A percentile compares a stretch with the other conserved stretches of the same genome.
Conservation (phyloP, 1,284 basidiomycete genomes). For the Papiliotrema fonsecae region DNA sequence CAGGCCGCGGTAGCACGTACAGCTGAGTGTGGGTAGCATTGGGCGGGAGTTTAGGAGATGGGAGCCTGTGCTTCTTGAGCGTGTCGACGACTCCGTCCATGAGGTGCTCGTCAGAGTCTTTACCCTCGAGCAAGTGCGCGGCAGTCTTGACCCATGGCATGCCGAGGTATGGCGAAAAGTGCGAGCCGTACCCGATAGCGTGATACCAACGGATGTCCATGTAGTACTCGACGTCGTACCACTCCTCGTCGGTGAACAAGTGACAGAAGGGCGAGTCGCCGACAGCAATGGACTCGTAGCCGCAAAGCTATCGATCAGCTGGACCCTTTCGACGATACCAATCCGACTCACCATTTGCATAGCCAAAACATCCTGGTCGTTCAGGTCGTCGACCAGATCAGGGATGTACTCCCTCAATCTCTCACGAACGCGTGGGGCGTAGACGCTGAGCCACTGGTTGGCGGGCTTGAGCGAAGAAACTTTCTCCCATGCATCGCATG, state of each 20-base stretch:
- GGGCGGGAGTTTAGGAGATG: constrained; percentile 38
- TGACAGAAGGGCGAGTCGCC: constrained; percentile 44
- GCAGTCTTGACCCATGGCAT: constrained; percentile 48
- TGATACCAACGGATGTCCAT: constrained; percentile 47
- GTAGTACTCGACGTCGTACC: constrained; percentile 46
- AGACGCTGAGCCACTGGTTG: constrained; percentile 42
- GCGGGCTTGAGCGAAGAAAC: constrained; percentile 44
- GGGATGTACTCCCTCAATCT: constrained; percentile 30
- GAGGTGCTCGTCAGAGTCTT: constrained; percentile 22
- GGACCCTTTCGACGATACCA: too few relatives aligned
- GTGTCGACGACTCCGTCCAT: constrained; percentile 9
- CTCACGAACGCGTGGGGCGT: constrained; percentile 35
- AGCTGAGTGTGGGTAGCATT: constrained; percentile 44
- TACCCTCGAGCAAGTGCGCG: constrained; percentile 41
- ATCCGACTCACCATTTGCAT: constrained; percentile 46
- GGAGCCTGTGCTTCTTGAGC: constrained; percentile 19
- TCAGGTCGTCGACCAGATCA: constrained; percentile 29
- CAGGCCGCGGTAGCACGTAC: constrained; percentile 14
- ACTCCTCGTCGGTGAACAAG: constrained; percentile 45
- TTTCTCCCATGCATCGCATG: constrained; percentile 49
- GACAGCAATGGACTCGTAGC: constrained; percentile 47
- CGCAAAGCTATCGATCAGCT: constrained; percentile 35
- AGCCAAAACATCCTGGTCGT: constrained; percentile 45
- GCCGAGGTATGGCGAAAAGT: constrained; percentile 47
- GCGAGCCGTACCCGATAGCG: constrained; percentile 47